Base-by-base conservation (phyloP, 225 moss, liverwort and hornwort species). In the Thuidium tamariscinum region DNA sequence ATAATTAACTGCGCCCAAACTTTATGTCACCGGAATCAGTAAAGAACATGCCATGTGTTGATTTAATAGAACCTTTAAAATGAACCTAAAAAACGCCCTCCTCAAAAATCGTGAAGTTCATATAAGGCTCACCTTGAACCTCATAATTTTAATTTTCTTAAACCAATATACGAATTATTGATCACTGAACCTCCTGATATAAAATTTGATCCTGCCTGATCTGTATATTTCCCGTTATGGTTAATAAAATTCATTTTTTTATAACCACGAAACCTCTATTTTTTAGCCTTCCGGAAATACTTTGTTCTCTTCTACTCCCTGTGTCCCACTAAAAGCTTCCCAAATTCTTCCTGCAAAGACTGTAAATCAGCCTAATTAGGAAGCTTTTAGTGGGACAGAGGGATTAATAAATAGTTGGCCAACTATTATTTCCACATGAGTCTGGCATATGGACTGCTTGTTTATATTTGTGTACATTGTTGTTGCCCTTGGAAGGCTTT, bases 401-500 rank as follows among this genome's bases (percentile, higher is more conserved):
- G n/a, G n/a, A n/a, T n/a, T n/a, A 14, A 37, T 69, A 32, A 60
- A 17, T 48, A 59, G 23, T 30, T 51, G 30, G 21, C 21, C 62
- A 61, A n/a, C 62, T 79, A 27, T 79, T 72, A 2, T 79, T 17
- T 77, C 32, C 34, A 27, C 54, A 29, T 56, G 37, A 51, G 41
- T 81, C 75, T 42, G 67, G 42, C 39, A 10, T 16, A 56, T 59
- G 52, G 57, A 77, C 42, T 30, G 25, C 56, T 20, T 74, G 69
- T 29, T 83, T 57, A 71, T 74, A 9, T 80, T 29, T 76, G 14
- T 67, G 46, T 82, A 8, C 19, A 32, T 49, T 83, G 77, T 82
- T 81, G 80, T 87, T 65, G 49, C 13, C 3, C 25, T 71, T 79
- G 32, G 69, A 83, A 96, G 97, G 86, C 85, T 97, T 39, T 97